A percentile compares a stretch with the other conserved stretches of the same genome.
Conservation (phyloP, 306 rosid species). For the Ceratonia siliqua region DNA sequence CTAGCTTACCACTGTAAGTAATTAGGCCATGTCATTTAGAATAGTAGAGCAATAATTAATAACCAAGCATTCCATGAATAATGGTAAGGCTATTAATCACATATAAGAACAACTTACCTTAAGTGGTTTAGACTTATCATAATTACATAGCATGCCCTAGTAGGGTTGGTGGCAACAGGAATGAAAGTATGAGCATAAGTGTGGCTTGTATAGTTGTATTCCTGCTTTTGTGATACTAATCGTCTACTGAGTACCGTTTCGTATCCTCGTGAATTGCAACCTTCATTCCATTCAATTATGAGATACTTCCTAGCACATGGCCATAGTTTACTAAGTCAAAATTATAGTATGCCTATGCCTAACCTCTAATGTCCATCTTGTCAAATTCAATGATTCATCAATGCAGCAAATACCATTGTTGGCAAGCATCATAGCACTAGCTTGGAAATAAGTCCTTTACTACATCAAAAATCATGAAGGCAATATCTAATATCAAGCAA, state of each 20-base stretch:
- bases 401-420: slow-evolving; percentile 97
- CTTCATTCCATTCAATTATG: slow-evolving; percentile 52
- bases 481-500: slow-evolving; percentile 6
- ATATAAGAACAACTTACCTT: slow-evolving; percentile 58
- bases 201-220: slow-evolving; percentile 99
- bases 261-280: slow-evolving; percentile 99
- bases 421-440: slow-evolving; percentile 98
- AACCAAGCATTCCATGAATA: background rate
- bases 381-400: slow-evolving; percentile 99
- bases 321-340: slow-evolving; percentile 25
- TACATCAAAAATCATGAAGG: slow-evolving; percentile 23
- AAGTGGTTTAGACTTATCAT: slow-evolving; percentile 92
- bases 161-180: slow-evolving; percentile 96
- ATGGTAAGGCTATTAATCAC: background rate
- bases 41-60: background rate
- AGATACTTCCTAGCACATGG: slow-evolving; percentile 35
- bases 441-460: slow-evolving; percentile 49
- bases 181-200: slow-evolving; percentile 92
- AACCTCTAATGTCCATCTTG: slow-evolving; percentile 96
- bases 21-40: slow-evolving; percentile 28
- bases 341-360: slow-evolving; percentile 51
- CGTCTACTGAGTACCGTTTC: slow-evolving; percentile 98
- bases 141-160: slow-evolving; percentile 98
- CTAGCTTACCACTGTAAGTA: too few species aligned
- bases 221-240: slow-evolving; percentile 99